A percentile compares a stretch with the other conserved stretches of the same genome.
These are phyloP conservation scores for Aspergillus ochraceus DNA, from an alignment of 2,329 filamentous ascomycete genomes.

Conservation along the genomic window DNA sequence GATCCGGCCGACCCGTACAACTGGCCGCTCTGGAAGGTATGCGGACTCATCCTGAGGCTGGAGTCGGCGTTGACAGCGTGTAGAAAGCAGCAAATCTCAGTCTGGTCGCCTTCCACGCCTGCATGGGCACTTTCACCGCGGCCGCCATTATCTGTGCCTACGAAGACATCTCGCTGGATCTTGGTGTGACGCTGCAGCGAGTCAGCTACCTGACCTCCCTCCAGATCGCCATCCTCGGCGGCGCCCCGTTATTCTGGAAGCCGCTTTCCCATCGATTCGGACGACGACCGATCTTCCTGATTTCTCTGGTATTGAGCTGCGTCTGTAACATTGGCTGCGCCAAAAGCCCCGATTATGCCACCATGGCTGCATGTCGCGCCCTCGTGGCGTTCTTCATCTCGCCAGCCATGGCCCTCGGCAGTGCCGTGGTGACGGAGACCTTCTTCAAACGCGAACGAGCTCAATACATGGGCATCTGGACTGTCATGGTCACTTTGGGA, in stretches of 20 bases:
- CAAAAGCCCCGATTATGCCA: conserved; percentile 46
- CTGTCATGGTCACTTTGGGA: conserved; percentile 50
- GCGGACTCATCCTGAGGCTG: background rate
- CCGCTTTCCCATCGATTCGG: conserved; percentile 55
- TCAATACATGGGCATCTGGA: conserved; percentile 57
- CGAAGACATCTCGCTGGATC: conserved; percentile 52
- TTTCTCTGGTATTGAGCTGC: conserved; percentile 49
- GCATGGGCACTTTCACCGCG: conserved; percentile 57
- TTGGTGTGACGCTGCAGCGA: conserved; percentile 49
- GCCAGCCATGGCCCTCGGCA: conserved; percentile 53
- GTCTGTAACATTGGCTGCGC: conserved; percentile 56
- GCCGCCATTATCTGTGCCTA: conserved; percentile 54
- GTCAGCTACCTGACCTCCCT: conserved; percentile 56
- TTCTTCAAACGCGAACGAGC: conserved; percentile 56
- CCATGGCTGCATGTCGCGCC: conserved; percentile 52
- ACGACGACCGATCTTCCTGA: conserved; percentile 54
- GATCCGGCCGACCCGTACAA: conserved; percentile 57
- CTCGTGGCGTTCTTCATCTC: conserved; percentile 55
- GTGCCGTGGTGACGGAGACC: conserved; percentile 55
- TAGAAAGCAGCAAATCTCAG: conserved; percentile 41
- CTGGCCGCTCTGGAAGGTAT: conserved; percentile 54
- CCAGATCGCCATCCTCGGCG: conserved; percentile 54
- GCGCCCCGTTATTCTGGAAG: conserved; percentile 55
- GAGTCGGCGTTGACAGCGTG: background rate
- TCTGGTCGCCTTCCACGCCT: conserved; percentile 57